Conservation (phyloP, 805 yeast genomes). For the Pichia thaimueangensis region DNA sequence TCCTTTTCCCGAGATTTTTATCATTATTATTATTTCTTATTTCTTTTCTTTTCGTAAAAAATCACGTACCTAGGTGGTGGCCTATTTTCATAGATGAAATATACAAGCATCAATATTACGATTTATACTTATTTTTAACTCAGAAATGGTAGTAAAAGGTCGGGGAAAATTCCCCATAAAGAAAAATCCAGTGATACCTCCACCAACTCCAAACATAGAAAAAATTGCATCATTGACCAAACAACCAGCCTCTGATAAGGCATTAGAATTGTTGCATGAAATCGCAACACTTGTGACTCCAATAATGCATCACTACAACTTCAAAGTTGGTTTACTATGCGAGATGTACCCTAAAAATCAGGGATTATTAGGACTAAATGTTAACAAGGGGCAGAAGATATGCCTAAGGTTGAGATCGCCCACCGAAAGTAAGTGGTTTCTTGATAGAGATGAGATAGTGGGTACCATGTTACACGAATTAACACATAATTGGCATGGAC, state of each 20-base stretch:
- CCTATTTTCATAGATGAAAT: too few relatives aligned
- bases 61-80: too few relatives aligned
- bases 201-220: constrained; percentile 29
- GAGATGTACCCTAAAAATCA: constrained; percentile 77
- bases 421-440: constrained; percentile 43
- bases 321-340: constrained; percentile 60
- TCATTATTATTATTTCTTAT: too few relatives aligned
- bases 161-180: constrained; percentile 13
- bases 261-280: constrained; percentile 55
- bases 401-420: constrained; percentile 63
- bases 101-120: too few relatives aligned
- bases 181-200: constrained; percentile 19
- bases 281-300: constrained; percentile 72
- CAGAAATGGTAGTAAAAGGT: constrained; percentile 24
- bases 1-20: too few relatives aligned
- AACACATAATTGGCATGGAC: constrained; percentile 72
- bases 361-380: constrained; percentile 71
- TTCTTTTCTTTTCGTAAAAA: too few relatives aligned
- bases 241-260: constrained; percentile 39
- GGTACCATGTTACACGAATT: constrained; percentile 89
- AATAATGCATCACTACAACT: constrained; percentile 59
- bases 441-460: constrained; percentile 57
- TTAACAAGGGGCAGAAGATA: constrained; percentile 69
- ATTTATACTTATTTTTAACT: not conserved
- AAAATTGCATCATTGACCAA: constrained; percentile 42